Evolutionary conservation across 1,284 basidiomycete genomes (phyloP).

Genomic region (Rhodotorula glutinis): DNA sequence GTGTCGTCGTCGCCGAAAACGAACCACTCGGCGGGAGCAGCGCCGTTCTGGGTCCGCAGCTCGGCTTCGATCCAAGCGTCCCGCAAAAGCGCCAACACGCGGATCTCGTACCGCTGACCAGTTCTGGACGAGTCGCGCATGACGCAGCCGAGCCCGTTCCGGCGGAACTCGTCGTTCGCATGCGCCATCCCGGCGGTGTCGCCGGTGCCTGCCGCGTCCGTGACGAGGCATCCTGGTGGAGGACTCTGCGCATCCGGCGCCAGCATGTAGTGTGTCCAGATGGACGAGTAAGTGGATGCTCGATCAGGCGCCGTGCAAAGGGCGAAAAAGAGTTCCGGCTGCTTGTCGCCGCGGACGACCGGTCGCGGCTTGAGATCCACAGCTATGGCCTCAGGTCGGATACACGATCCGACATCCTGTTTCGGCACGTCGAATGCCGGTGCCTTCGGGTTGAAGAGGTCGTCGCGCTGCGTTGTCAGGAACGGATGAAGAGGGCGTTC

Average conservation of each 20-base stretch:
- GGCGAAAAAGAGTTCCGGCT: conserved; percentile 29
- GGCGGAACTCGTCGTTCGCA: conserved; percentile 21
- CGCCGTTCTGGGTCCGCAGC: conserved; percentile 12
- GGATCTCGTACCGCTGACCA: conserved; percentile 25
- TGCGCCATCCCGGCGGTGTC: conserved; percentile 3
- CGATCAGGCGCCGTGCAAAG: conserved; percentile 23
- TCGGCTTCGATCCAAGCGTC: conserved; percentile 31
- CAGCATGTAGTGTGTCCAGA: conserved; percentile 31
- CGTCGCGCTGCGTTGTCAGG: conserved; percentile 1
- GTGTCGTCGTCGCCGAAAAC: conserved; percentile 34
- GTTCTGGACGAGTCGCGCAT: conserved; percentile 10
- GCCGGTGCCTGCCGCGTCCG: conserved; percentile 13
- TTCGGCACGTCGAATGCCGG: too few relatives aligned
- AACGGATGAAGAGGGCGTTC: conserved; percentile 8
- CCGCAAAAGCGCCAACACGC: conserved; percentile 14
- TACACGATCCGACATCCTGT: neutral
- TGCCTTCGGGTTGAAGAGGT: conserved; percentile 1
- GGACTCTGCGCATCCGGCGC: neutral
- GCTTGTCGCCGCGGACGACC: neutral
- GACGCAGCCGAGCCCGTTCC: conserved; percentile 5
- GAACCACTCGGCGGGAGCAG: conserved; percentile 24
- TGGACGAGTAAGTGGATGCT: conserved; percentile 11
- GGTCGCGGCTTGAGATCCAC: conserved; percentile 13
- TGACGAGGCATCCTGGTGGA: conserved; percentile 24
- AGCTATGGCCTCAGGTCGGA: neutral